Base-by-base conservation (phyloP, 2,329 filamentous ascomycete genomes). In the Fusarium drepaniforme region DNA sequence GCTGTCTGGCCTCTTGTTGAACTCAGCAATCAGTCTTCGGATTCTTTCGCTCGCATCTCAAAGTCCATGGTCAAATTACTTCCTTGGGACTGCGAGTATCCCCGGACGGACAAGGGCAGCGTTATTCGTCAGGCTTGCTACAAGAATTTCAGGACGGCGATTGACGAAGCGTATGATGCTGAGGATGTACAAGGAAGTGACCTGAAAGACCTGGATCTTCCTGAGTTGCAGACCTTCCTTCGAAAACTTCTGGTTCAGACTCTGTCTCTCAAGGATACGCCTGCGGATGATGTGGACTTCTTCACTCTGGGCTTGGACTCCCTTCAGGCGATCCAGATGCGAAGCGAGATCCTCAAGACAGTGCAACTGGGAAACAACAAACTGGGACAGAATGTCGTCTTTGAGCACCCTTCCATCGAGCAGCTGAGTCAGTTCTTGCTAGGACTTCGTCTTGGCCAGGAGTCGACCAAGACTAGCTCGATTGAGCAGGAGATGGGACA, bases 281-380 rank as follows among this genome's bases (percentile, higher is more conserved):
- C 42, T 1, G 42, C 42, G 13, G 68, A 82, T 61, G 86, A 88
- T 25, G 84, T 86, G 0, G 90, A 92, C 78, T 89, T 93, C 75
- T 92, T 92, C 79, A 80, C 84, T 0, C 80, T 86, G 5, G 90
- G 90, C 0, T 82, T 92, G 4, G 90, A 92, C 79, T 90, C 87
- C 30, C 78, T 92, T 44, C 88, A 90, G 73, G 87, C 89, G 0
- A 89, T 90, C 21, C 86, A 87, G 63, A 86, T 90, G 63, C 85
- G 90, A 67, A 84, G 84, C 13, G 81, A 83, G 9, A 86, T 93
- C 28, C 79, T 88, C 35, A 86, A 85, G 53, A 83, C 86, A 0
- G 78, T 92, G 3, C 84, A 90, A 40, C 73, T 89, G 9, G 83
- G 84, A 8, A 85, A 85, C 0, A 81, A 85, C 12, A 81, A 82